phyloP scores from a whole-genome alignment of 768 basidiomycete genomes.

The Tubosaeta sp. region DNA sequence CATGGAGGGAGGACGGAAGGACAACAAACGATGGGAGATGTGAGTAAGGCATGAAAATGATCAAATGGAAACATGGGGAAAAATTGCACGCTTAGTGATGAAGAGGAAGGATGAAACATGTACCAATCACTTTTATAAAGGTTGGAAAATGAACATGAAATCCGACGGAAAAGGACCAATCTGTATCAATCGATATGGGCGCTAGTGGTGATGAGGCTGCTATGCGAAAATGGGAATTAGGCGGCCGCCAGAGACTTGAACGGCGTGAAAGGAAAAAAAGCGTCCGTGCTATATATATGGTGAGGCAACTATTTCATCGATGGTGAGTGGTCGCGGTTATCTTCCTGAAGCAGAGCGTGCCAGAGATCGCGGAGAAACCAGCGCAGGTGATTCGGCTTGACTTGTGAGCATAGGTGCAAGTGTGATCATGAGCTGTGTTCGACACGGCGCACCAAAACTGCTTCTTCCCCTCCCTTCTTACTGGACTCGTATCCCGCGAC shows the following conservation, averaged over 20 bases:
- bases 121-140: constrained; percentile 18
- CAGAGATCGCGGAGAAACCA: constrained; percentile 13
- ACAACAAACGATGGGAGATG: constrained; percentile 45
- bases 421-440: constrained; percentile 2
- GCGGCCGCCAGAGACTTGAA: constrained; percentile 25
- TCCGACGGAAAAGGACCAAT: constrained; percentile 23
- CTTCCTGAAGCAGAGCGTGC: constrained; percentile 17
- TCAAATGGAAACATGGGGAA: constrained; percentile 14
- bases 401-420: constrained; percentile 10
- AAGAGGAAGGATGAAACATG: constrained; percentile 19
- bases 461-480: constrained; percentile 16
- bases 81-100: constrained; percentile 20
- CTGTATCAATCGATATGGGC: constrained; percentile 31
- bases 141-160: constrained; percentile 23
- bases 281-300: constrained; percentile 62
- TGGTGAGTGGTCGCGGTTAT: constrained; percentile 20
- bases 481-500: constrained; percentile 22
- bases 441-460: constrained; percentile 25
- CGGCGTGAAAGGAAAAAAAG: constrained; percentile 61
- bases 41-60: constrained; percentile 23
- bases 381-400: constrained; percentile 16
- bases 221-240: constrained; percentile 26
- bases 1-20: constrained; percentile 59
- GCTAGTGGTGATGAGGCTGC: constrained; percentile 27
- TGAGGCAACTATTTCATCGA: constrained; percentile 36